Conservation (phyloP, 164 flowering plant species). For the Santalum album region DNA sequence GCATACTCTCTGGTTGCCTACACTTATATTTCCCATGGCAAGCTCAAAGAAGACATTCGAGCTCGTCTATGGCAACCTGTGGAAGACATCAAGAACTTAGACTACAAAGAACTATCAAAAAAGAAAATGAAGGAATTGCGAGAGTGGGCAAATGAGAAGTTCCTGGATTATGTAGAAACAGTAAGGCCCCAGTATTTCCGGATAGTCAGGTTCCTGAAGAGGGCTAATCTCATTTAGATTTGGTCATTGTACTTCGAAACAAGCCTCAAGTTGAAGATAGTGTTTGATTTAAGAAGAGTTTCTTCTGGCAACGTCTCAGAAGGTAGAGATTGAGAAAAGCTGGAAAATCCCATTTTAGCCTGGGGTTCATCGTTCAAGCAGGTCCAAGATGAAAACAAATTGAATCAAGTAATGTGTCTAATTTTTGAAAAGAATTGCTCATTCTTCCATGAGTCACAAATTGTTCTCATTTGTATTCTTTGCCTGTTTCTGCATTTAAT, state of each 20-base stretch:
- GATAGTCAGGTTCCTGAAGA: constrained; percentile 68
- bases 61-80: constrained; percentile 41
- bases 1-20: constrained; percentile 25
- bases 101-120: constrained; percentile 33
- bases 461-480: too few relatives aligned
- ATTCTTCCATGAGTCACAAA: too few relatives aligned
- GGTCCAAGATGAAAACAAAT: constrained; percentile 4
- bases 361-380: constrained; percentile 9
- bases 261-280: constrained; percentile 2
- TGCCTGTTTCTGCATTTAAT: too few relatives aligned
- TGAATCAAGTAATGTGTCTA: constrained; percentile 6
- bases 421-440: constrained; percentile 12
- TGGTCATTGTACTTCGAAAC: background rate
- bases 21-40: constrained; percentile 37
- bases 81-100: constrained; percentile 32
- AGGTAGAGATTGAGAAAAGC: constrained; percentile 6
- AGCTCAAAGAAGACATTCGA: constrained; percentile 36
- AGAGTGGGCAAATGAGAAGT: constrained; percentile 47
- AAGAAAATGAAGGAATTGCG: constrained; percentile 30
- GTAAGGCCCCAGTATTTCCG: constrained; percentile 86
- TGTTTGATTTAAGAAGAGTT: background rate
- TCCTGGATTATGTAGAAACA: constrained; percentile 55
- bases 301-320: constrained; percentile 1
- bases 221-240: constrained; percentile 57
- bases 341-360: constrained; percentile 17